phyloP scores from a whole-genome alignment of 1,284 basidiomycete genomes.

The Pisolithus thermaeus region DNA sequence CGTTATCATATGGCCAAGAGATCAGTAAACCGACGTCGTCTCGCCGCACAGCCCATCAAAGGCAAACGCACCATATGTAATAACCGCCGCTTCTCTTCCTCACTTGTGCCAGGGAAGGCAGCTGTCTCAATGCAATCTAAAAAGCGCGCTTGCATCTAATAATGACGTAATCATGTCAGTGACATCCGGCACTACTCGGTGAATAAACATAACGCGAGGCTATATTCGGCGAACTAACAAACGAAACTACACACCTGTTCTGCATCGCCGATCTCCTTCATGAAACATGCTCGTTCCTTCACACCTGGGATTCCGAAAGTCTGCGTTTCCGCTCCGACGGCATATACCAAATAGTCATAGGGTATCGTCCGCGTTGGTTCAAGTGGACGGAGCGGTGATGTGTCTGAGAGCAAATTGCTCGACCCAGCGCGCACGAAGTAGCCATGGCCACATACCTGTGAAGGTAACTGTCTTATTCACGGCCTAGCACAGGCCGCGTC shows the following conservation, averaged over 20 bases:
- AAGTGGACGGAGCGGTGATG: constrained; percentile 23
- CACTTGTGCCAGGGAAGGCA: constrained; percentile 85
- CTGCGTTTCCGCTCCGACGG: constrained; percentile 91
- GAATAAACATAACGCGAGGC: too few relatives aligned
- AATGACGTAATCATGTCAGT: constrained; percentile 15
- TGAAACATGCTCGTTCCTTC: constrained; percentile 88
- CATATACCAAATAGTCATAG: constrained; percentile 96
- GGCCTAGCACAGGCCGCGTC: constrained; percentile 41
- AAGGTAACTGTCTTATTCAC: constrained; percentile 90
- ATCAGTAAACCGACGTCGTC: not conserved
- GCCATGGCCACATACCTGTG: constrained; percentile 46
- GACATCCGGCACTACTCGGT: not conserved
- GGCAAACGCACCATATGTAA: constrained; percentile 74
- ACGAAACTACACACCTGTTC: constrained; percentile 56
- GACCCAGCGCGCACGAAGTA: constrained; percentile 14
- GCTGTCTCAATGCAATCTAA: constrained; percentile 90
- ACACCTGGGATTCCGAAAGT: constrained; percentile 98
- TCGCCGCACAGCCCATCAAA: not conserved
- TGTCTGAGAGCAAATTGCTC: constrained; percentile 14
- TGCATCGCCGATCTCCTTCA: constrained; percentile 94
- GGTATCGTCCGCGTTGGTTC: constrained; percentile 63
- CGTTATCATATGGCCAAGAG: not conserved
- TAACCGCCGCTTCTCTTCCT: constrained; percentile 83
- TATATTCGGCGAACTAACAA: too few relatives aligned
- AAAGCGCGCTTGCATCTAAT: constrained; percentile 68